Evolutionary conservation across 202 grass and related monocot genomes (phyloP), one percentile per base, ranked within the genome.

Genomic region (Zizania palustris): DNA sequence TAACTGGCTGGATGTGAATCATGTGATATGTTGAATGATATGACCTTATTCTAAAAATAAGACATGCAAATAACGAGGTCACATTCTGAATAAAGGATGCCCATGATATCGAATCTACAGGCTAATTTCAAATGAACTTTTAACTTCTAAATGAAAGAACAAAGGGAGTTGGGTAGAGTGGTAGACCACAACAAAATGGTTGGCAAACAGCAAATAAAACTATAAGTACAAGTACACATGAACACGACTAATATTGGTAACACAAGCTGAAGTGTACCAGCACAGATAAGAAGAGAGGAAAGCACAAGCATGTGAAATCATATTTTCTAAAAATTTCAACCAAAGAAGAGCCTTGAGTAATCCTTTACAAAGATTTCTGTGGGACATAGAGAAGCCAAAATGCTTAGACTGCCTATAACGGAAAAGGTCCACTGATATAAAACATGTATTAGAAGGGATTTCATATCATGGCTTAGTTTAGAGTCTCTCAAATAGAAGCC

Each of bases 61-160:
- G 51, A 55, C 15, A 50, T 16, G 48, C 16, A 51, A 51, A 51
- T 15, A 51, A 51, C 49, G 14, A 51, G 49, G 49, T 51, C 51
- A 9, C n/a, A 0, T 55, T 55, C n/a, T 55, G 7, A 19, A 55
- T 15, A 54, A 55, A 9, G n/a, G 51, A 55, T 18, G 8, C 16
- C 51, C 48, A 71, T 21, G 2, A 9, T 53, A 55, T 71, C 33
- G 3, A 22, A 50, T 11, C 48, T 34, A 71, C 48, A 55, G 2
- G 46, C 35, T 55, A 33, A 67, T 67, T 67, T 42, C 19, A 45
- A 21, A 45, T 12, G 8, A 70, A 70, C 22, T 69, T 67, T 22
- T 45, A 69, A 33, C 3, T 55, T n/a, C 8, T 15, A 35, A n/a
- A 15, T 5, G 40, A 9, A 55, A 66, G 63, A 18, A 22, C 11